Base-by-base conservation (phyloP, 345 rosid species). In the Adansonia digitata region DNA sequence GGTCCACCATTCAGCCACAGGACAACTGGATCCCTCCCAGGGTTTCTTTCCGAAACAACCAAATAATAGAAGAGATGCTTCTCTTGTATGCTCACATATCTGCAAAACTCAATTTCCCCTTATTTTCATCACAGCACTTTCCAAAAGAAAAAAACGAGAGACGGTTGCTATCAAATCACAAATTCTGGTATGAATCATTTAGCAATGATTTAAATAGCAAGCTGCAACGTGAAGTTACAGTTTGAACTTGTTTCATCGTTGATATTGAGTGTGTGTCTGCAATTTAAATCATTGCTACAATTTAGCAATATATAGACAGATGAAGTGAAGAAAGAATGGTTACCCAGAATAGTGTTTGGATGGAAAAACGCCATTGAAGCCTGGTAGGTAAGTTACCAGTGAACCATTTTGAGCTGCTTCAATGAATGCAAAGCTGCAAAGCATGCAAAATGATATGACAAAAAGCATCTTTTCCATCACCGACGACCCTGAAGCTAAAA, bases 1-100 rank as follows among this genome's bases (percentile, higher is more conserved):
- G 87, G 89, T 20, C 89, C 89, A 26, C 86, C 89, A 69, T 84
- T 84, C 7, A 84, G 81, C 86, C 89, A 84, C 27, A 86, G 45
- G 7, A 86, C 84, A n/a, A 86, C 77, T 8, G 89, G 86, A 74
- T 82, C 84, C 18, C 13, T 73, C 15, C 59, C 31, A 0, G 85
- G 80, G 40, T 51, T 75, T 52, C 83, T 80, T 66, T 82, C 81
- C 0, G 87, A 84, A n/a, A 39, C 79, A 2, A 82, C 77, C 5
- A 86, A 84, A 77, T 84, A 86, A 71, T 80, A 86, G 72, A 82
- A 86, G 7, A 82, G 73, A 55, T 77, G 73, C 82, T 84, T 80
- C 7, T 78, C 74, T 2, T 63, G 46, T 17, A 84, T 57, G 15
- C 75, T 78, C 34, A 86, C 81, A 75, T 86, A 86, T 62, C 87